Conservation (phyloP, 2,329 filamentous ascomycete species). For the Aspergillus luchuensis region DNA sequence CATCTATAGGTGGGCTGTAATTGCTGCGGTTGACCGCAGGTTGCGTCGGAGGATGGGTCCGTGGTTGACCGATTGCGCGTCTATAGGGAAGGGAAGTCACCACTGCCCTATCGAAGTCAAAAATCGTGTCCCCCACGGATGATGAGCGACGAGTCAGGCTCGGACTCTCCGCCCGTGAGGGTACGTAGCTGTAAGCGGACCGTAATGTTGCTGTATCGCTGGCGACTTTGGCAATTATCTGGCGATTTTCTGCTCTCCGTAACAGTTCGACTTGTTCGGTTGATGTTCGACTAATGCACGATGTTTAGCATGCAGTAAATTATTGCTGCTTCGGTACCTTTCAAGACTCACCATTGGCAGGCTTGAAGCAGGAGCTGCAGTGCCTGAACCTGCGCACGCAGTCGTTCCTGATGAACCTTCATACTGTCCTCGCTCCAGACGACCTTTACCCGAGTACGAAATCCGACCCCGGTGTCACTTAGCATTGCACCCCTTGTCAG, state of each 20-base stretch:
- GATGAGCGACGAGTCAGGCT: constrained; percentile 31
- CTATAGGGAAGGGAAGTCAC: constrained; percentile 30
- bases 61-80: constrained; percentile 19
- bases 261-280: constrained; percentile 40
- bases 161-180: constrained; percentile 28
- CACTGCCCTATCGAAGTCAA: constrained; percentile 37
- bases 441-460: constrained; percentile 31
- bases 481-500: constrained; percentile 29
- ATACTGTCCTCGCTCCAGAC: constrained; percentile 43
- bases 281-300: constrained; percentile 31
- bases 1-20: constrained; percentile 27
- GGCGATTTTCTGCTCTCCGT: constrained; percentile 34
- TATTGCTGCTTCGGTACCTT: not conserved
- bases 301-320: not conserved
- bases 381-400: constrained; percentile 41
- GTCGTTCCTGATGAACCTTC: constrained; percentile 36
- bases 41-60: constrained; percentile 12
- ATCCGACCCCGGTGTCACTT: constrained; percentile 24
- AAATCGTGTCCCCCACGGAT: constrained; percentile 31
- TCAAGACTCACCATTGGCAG: constrained; percentile 39
- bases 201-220: constrained; percentile 41
- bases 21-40: constrained; percentile 12
- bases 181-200: constrained; percentile 28
- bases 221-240: constrained; percentile 39
- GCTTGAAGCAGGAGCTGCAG: constrained; percentile 43